Evolutionary conservation across 1,284 basidiomycete species (phyloP).

Genomic region (Cryptococcus floricola): DNA sequence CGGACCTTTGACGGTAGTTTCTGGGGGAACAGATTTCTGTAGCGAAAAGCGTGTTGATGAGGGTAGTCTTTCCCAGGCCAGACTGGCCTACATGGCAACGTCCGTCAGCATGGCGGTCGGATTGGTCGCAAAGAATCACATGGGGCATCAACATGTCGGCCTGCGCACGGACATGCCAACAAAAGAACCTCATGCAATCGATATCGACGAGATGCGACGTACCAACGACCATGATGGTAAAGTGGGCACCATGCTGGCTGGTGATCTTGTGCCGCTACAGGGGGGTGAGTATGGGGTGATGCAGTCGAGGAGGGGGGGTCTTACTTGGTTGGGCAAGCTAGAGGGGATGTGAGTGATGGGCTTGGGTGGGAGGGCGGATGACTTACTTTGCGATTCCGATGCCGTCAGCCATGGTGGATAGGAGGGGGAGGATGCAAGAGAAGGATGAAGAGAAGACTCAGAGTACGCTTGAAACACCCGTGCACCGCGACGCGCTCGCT

Average conservation of each 20-base stretch:
- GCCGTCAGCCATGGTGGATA: slow-evolving; percentile 43
- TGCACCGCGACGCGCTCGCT: too few relatives aligned
- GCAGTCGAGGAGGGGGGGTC: slow-evolving; percentile 28
- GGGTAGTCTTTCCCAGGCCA: slow-evolving; percentile 88
- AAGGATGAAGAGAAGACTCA: too few relatives aligned
- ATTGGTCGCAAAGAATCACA: too few relatives aligned
- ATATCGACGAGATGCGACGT: slow-evolving; percentile 45
- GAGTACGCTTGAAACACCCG: too few relatives aligned
- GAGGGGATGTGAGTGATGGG: slow-evolving; percentile 32
- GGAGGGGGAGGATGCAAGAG: too few relatives aligned
- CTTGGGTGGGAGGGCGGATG: neutral
- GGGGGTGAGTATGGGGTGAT: neutral
- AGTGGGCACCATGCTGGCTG: slow-evolving; percentile 93
- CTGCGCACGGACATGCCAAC: slow-evolving; percentile 5
- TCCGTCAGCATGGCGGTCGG: neutral
- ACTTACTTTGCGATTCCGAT: slow-evolving; percentile 52
- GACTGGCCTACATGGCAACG: slow-evolving; percentile 69
- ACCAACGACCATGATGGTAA: slow-evolving; percentile 99
- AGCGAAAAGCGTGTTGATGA: slow-evolving; percentile 98
- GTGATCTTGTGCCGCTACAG: slow-evolving; percentile 88
- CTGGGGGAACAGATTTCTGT: slow-evolving; percentile 90
- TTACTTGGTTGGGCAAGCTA: slow-evolving; percentile 95
- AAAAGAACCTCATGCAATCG: neutral
- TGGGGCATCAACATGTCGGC: neutral
- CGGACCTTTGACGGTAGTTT: slow-evolving; percentile 72